Conservation (phyloP, 2,329 filamentous ascomycete species). For the Pseudohalonectria lignicola region DNA sequence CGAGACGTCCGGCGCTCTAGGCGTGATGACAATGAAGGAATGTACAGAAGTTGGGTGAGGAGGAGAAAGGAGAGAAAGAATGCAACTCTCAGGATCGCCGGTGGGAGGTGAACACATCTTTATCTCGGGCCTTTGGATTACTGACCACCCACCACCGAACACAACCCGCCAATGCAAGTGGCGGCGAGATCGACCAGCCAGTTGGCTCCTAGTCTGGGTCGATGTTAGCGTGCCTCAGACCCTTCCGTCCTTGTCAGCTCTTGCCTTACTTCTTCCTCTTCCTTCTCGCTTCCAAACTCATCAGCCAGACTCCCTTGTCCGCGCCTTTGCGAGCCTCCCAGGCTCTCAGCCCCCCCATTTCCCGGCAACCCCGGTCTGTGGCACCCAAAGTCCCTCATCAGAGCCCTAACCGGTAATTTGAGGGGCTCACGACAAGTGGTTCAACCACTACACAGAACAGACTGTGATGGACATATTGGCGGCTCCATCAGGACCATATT, state of each 20-base stretch:
- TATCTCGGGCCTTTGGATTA: not conserved
- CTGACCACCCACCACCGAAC: not conserved
- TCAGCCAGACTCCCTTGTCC: not conserved
- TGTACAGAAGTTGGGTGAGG: not conserved
- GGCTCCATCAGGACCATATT: not conserved
- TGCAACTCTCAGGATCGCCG: not conserved
- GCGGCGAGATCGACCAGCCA: not conserved
- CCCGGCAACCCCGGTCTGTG: no score
- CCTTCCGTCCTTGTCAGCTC: no score
- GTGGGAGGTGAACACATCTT: not conserved
- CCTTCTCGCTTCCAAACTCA: not conserved
- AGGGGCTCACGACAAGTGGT: not conserved
- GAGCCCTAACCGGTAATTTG: not conserved
- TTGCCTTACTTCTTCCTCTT: no score
- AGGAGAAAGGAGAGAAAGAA: not conserved
- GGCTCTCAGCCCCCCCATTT: not conserved
- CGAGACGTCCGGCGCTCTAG: slow-evolving; percentile 1
- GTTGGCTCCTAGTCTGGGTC: no score
- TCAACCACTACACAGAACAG: not conserved
- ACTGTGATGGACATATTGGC: not conserved
- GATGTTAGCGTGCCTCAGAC: no score
- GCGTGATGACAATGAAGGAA: slow-evolving; percentile 2
- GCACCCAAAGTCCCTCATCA: not conserved
- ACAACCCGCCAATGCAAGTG: not conserved
- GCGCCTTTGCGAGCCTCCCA: not conserved